Evolutionary conservation across 2,329 filamentous ascomycete genomes (phyloP), one percentile per base, ranked within the genome.

Genomic region (Cryphonectria nitschkei): DNA sequence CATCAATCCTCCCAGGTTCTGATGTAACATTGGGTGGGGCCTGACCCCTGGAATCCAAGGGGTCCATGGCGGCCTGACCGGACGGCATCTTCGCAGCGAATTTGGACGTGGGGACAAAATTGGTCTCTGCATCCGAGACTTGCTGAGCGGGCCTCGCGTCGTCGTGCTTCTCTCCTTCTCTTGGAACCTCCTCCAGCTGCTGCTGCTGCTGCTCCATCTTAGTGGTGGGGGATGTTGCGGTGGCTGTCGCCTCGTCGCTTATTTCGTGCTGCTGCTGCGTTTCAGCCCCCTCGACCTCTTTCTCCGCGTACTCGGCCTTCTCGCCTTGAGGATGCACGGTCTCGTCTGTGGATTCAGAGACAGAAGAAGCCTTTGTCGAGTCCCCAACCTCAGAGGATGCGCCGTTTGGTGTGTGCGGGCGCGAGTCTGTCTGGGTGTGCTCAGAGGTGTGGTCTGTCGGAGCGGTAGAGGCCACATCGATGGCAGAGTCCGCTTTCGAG

Each of bases 301-400:
- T 43, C 22, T 74, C 52, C 29, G 65, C 72, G 37, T 67, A 63
- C 34, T 43, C 54, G 19, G 67, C 73, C 64, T 80, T 79, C 14
- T 80, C 82, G 62, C 82, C 82, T 8, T 73, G 71, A 16, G 79
- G 80, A 61, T 84, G 82, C 1, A 88, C 78, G 5, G 88, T 90
- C 76, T 89, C 88, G 71, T 90, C 86, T 1, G 88, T 90, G 1
- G 86, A 87, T 72, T 90, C 89, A 7, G 88, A 90, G 13, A 91
- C 77, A 0, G 89, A 91, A 0, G 88, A 91, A 4, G 89, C 89
- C 74, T 87, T 88, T 8, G 89, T 91, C 2, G 88, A 90, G 65
- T 86, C 84, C 19, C 84, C 87, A 54, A 85, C 81, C 70, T 90
- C 88, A 7, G 87, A 90, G 22, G 82, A 83, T 29, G 80, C 80